phyloP scores from a whole-genome alignment of 1,284 basidiomycete species.

The Rhodotorula sp. region DNA sequence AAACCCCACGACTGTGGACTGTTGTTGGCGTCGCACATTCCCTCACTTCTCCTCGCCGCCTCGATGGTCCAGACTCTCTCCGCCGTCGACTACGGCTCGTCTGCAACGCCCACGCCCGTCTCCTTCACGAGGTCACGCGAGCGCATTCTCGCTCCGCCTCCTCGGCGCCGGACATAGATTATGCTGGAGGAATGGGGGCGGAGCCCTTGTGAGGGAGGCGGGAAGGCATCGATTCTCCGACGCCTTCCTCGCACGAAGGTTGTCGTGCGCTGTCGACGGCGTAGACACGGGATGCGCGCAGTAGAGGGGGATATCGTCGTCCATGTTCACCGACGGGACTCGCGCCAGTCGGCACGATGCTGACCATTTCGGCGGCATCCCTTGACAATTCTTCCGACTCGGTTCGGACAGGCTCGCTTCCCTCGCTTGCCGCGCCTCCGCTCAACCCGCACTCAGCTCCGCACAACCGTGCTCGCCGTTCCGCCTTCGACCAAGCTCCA shows the following conservation, averaged over 20 bases:
- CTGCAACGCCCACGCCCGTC: too few species aligned
- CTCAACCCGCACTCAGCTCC: too few species aligned
- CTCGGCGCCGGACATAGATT: too few species aligned
- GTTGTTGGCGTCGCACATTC: constrained; percentile 9
- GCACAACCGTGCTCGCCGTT: too few species aligned
- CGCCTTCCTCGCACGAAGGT: too few species aligned
- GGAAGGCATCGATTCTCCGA: constrained; percentile 3
- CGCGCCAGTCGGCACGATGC: background rate
- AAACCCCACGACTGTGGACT: background rate
- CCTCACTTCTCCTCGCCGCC: background rate
- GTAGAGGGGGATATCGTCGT: too few species aligned
- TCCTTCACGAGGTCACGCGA: background rate
- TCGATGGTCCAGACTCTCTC: background rate
- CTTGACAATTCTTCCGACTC: background rate
- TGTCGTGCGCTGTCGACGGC: too few species aligned
- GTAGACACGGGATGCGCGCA: too few species aligned
- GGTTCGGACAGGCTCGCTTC: background rate
- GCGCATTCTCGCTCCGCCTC: background rate
- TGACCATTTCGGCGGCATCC: background rate
- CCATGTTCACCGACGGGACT: background rate
- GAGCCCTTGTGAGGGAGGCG: too few species aligned
- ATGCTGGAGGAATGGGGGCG: background rate
- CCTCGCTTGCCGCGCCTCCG: too few species aligned
- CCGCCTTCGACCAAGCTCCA: too few species aligned
- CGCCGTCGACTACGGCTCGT: too few species aligned